Base-by-base conservation (phyloP, 306 rosid species). In the Quercus alba region DNA sequence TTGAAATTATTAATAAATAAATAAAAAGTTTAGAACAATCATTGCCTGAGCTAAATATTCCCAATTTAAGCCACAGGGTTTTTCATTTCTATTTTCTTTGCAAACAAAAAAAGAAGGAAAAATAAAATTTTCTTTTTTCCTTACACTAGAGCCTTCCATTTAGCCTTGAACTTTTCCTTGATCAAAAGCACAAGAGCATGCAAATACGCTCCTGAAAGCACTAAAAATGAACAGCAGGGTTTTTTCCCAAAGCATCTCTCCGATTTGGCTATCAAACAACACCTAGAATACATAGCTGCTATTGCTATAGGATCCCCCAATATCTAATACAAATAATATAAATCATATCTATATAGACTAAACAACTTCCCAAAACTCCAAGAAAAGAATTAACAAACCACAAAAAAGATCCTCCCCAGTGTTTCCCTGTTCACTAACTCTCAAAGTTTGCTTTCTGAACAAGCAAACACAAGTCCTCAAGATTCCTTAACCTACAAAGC, bases 381-480 rank as follows among this genome's bases (percentile, higher is more conserved):
- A 85, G 86, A 25, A 88, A 87, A 86, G 92, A 89, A 85, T 89
- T 3, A 88, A 54, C 41, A 82, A 59, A 80, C 51, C 52, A 67
- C 78, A 81, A 76, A 77, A 87, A 80, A 64, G 73, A 11, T 49
- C 54, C 54, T 13, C 51, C 52, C 77, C 69, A 78, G 57, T 25
- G 56, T 76, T 70, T 66, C 82, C 81, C 76, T 51, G 80, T 76
- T 80, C 75, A 74, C 72, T 78, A 75, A 76, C 77, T 81, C 82
- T 77, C 56, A 77, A 67, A 78, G 82, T 84, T 95, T 81, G 88
- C 97, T 95, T 93, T 75, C 73, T 31, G 77, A 81, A 78, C 77
- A 95, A 90, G 99, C 87, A 92, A 94, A 85, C 80, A 78, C 80
- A 77, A 82, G 67, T 51, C 67, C 73, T 83, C 54, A 83, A 83